phyloP scores from a whole-genome alignment of 257 asterid genomes.

The Cinchona pubescens region DNA sequence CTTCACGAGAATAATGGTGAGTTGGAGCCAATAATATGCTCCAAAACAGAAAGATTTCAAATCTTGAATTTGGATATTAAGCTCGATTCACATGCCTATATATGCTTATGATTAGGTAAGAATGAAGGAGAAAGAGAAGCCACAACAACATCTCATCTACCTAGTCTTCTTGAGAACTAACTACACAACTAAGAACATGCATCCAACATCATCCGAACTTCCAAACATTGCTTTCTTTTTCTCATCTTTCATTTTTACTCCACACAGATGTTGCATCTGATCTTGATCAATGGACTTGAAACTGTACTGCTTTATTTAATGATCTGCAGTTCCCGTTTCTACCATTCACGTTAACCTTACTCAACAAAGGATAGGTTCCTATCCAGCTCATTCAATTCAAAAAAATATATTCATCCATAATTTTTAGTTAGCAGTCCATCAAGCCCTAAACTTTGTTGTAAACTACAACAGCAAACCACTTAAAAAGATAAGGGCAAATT shows the following conservation, averaged over 20 bases:
- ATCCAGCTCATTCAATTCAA: background rate
- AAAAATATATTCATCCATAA: background rate
- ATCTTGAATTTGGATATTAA: background rate
- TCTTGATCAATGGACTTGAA: background rate
- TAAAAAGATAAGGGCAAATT: background rate
- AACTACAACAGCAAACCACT: background rate
- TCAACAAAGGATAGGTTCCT: background rate
- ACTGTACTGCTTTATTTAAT: background rate
- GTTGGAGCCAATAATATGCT: background rate
- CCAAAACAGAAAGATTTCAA: background rate
- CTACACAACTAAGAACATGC: background rate
- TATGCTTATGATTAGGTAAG: background rate
- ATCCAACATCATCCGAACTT: background rate
- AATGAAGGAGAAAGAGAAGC: background rate
- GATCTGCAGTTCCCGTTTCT: background rate
- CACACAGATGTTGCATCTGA: background rate
- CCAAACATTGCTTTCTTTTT: background rate
- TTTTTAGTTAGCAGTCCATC: background rate
- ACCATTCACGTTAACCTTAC: background rate
- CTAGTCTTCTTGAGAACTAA: background rate
- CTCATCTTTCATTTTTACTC: background rate
- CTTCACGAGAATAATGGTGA: background rate
- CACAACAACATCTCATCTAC: background rate
- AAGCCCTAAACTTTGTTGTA: background rate
- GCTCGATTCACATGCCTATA: background rate